A percentile compares a stretch with the other conserved stretches of the same genome.
phyloP scores from a whole-genome alignment of 2,329 filamentous ascomycete species.

The Penicillium sp. region DNA sequence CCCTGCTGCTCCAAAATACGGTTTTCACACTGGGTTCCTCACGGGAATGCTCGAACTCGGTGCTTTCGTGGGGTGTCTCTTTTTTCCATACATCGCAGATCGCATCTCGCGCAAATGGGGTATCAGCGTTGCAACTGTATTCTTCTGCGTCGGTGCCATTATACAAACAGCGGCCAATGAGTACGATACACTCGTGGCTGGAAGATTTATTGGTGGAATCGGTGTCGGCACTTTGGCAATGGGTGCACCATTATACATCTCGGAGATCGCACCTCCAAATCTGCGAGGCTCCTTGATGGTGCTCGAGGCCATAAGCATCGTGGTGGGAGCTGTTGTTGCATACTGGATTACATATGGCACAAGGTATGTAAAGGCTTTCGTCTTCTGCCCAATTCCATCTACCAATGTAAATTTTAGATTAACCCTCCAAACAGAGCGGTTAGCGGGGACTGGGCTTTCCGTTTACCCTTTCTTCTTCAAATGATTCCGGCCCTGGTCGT shows the following conservation, averaged over 20 bases:
- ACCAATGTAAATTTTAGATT: slow-evolving; percentile 28
- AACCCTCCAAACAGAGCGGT: slow-evolving; percentile 38
- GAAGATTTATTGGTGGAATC: slow-evolving; percentile 41
- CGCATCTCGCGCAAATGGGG: slow-evolving; percentile 46
- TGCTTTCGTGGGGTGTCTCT: slow-evolving; percentile 39
- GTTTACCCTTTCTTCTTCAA: slow-evolving; percentile 69
- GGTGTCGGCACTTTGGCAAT: slow-evolving; percentile 39
- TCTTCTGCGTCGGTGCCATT: slow-evolving; percentile 47
- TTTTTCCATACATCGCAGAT: slow-evolving; percentile 42
- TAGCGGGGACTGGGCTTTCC: slow-evolving; percentile 21
- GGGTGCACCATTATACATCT: slow-evolving; percentile 53
- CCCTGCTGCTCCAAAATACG: slow-evolving; percentile 30
- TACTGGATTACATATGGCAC: slow-evolving; percentile 52
- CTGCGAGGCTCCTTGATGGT: slow-evolving; percentile 25
- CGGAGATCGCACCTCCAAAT: slow-evolving; percentile 43
- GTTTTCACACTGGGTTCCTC: slow-evolving; percentile 38
- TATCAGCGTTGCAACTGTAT: slow-evolving; percentile 28
- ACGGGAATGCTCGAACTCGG: slow-evolving; percentile 47
- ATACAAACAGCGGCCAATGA: slow-evolving; percentile 36
- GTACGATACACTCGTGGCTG: slow-evolving; percentile 33
- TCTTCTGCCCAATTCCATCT: neutral
- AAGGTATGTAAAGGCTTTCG: neutral
- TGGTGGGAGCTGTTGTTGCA: slow-evolving; percentile 27
- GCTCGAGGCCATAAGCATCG: slow-evolving; percentile 26
- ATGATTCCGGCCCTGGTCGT: slow-evolving; percentile 65